Evolutionary conservation across 345 rosid species (phyloP), one percentile per base, ranked within the genome.

Genomic region (Gossypium arboreum): DNA sequence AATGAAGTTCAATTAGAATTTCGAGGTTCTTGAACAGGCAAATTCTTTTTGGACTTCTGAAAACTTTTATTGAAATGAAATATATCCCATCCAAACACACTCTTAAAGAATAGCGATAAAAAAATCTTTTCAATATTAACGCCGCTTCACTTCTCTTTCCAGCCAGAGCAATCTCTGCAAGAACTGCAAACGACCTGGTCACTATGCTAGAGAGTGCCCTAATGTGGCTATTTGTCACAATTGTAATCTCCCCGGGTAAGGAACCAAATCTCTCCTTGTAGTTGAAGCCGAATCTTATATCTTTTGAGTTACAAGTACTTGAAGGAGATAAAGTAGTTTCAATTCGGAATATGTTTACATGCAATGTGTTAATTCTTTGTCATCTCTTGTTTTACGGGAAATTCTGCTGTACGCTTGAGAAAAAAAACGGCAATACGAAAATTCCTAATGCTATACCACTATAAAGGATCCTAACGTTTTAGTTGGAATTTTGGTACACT

Each of bases 211-310:
- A 83, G 99, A 94, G 76, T 94, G 99, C 80, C 84, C 99, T 17
- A 94, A 92, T 87, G 99, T 87, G 82, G 94, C 97, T 61, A 91
- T 92, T 77, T 94, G 98, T 85, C 97, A 94, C 88, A 94, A 92
- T 75, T 94, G 99, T 58, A 92, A 97, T 61, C 98, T 92, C 77
- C 97, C 99, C 0, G 99, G 99, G 99, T 94, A 48, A 76, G 83
- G 20, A 76, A 62, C 59, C 22, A 59, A 24, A 34, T 50, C 61
- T 15, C 27, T 18, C 3, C 39, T 43, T 52, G 16, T 51, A 15
- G 61, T 29, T 52, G 34, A 29, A n/a, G n/a, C 24, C n/a, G 25
- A 20, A 70, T 70, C 17, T 52, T 47, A 70, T 16, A 17, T 51
- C 24, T 52, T 27, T 29, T 70, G 27, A 70, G 17, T 54, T 54